These are phyloP conservation scores for Rhynchosporium graminicola DNA, from an alignment of 2,329 filamentous ascomycete species.

Conservation along the genomic window DNA sequence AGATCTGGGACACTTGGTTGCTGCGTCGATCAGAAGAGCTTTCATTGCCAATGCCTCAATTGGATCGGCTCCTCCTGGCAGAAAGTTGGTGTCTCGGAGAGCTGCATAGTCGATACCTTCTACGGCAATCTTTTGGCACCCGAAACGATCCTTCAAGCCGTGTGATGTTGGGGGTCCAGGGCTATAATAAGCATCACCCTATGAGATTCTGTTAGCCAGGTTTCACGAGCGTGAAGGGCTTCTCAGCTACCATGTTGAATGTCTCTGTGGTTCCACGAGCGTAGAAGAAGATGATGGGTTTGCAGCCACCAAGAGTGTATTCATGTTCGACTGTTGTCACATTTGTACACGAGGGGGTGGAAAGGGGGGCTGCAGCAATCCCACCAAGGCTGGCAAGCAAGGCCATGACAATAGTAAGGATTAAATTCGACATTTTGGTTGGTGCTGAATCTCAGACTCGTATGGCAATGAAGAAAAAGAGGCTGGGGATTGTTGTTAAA, in stretches of 20 bases:
- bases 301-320: conserved; percentile 38
- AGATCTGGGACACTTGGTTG: conserved; percentile 40
- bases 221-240: background rate
- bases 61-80: conserved; percentile 23
- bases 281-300: conserved; percentile 48
- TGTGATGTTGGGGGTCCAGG: conserved; percentile 34
- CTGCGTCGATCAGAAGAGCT: conserved; percentile 38
- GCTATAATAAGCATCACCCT: background rate
- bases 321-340: conserved; percentile 17
- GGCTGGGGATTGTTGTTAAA: background rate
- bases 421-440: background rate
- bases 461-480: too few relatives aligned
- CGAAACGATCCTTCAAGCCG: conserved; percentile 26
- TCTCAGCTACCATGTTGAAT: conserved; percentile 46
- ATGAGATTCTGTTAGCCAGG: background rate
- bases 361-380: background rate
- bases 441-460: background rate
- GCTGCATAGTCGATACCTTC: conserved; percentile 39
- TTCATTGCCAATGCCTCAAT: conserved; percentile 24
- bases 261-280: conserved; percentile 48
- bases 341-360: background rate
- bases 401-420: background rate
- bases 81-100: conserved; percentile 23
- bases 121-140: conserved; percentile 26
- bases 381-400: background rate